Evolutionary conservation across 148 eudicot genomes (phyloP).

Genomic region (Vaccinium myrtillus): DNA sequence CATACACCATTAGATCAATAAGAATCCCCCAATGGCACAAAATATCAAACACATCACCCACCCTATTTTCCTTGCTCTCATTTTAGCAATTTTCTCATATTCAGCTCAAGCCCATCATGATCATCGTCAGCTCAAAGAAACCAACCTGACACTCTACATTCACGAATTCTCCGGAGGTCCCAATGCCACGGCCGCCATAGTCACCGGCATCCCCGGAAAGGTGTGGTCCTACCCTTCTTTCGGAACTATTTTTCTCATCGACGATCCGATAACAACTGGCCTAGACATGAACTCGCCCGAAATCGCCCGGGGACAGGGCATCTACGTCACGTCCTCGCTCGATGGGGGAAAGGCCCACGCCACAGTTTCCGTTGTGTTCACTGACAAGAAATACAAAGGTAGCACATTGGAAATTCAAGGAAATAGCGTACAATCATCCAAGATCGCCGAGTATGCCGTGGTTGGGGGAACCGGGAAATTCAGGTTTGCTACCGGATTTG

Average conservation of each 20-base stretch:
- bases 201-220: background rate
- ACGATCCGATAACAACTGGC: background rate
- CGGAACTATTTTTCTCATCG: background rate
- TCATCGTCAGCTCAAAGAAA: background rate
- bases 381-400: background rate
- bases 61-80: background rate
- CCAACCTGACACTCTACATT: slow-evolving; percentile 5
- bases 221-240: background rate
- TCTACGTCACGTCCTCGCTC: background rate
- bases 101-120: background rate
- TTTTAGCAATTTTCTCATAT: background rate
- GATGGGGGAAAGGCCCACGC: background rate
- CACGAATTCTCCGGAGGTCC: background rate
- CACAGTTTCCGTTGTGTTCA: background rate
- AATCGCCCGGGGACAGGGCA: background rate
- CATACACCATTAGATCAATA: background rate
- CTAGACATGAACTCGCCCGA: background rate
- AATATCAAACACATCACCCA: background rate
- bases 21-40: background rate
- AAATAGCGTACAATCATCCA: background rate
- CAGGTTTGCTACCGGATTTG: background rate
- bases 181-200: background rate
- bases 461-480: slow-evolving; percentile 2
- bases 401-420: slow-evolving; percentile 16
- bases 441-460: background rate